Evolutionary conservation across 257 asterid genomes (phyloP).

Genomic region (Penstemon barbatus): DNA sequence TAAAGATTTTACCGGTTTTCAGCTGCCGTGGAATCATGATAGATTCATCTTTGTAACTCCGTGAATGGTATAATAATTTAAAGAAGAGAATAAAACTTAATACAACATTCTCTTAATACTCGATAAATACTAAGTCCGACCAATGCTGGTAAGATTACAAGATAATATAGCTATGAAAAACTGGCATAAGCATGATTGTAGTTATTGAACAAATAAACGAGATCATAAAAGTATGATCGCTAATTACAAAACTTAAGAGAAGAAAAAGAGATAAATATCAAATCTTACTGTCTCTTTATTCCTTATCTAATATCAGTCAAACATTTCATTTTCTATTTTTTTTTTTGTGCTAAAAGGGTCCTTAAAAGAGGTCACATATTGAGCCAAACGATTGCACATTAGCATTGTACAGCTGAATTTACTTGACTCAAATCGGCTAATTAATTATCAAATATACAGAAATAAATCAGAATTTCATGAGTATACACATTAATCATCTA

Average conservation of each 20-base stretch:
- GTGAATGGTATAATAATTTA: background rate
- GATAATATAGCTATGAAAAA: conserved; percentile 3
- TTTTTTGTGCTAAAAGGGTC: too few species aligned
- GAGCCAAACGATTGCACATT: background rate
- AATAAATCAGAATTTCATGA: background rate
- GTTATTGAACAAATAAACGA: background rate
- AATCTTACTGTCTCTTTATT: background rate
- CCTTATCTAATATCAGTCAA: background rate
- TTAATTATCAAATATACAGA: background rate
- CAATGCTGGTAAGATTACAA: background rate
- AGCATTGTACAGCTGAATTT: background rate
- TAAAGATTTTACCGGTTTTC: conserved; percentile 5
- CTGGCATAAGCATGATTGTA: background rate
- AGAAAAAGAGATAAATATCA: background rate
- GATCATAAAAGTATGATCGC: background rate
- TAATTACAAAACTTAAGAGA: background rate
- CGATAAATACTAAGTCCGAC: background rate
- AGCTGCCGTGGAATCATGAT: background rate
- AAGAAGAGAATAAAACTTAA: background rate
- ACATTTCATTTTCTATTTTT: background rate
- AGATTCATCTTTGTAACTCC: background rate
- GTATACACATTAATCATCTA: background rate
- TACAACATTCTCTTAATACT: background rate
- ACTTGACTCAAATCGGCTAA: background rate
- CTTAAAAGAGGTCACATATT: background rate